phyloP scores from a whole-genome alignment of 768 basidiomycete genomes.

The Psilocybe cubensis region DNA sequence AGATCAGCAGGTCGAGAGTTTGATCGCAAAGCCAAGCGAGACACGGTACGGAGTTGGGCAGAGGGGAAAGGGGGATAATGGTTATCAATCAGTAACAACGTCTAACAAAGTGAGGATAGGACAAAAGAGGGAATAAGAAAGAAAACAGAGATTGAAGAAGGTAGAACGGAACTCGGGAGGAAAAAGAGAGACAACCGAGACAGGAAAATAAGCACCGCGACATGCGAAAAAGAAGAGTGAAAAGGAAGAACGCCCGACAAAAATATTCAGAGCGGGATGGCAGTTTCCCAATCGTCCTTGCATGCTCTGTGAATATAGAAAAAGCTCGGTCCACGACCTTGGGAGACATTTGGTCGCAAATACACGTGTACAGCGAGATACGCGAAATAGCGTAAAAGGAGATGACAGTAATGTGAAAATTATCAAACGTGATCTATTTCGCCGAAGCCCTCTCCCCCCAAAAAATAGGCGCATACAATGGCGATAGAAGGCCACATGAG shows the following conservation, averaged over 20 bases:
- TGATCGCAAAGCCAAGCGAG: neutral
- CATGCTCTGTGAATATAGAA: neutral
- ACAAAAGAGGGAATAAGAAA: slow-evolving; percentile 9
- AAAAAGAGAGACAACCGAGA: slow-evolving; percentile 5
- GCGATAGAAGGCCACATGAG: slow-evolving; percentile 9
- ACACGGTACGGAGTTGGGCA: neutral
- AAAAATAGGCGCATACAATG: slow-evolving; percentile 6
- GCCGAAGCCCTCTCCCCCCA: slow-evolving; percentile 8
- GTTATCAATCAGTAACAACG: slow-evolving; percentile 11
- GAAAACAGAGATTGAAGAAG: slow-evolving; percentile 1
- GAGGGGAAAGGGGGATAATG: neutral
- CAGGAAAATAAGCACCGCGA: slow-evolving; percentile 15
- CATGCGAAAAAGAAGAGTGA: slow-evolving; percentile 17
- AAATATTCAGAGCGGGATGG: neutral
- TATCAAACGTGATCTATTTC: slow-evolving; percentile 11
- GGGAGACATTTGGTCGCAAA: slow-evolving; percentile 8
- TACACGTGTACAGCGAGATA: slow-evolving; percentile 13
- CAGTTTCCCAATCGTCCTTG: neutral
- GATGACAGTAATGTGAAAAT: slow-evolving; percentile 12
- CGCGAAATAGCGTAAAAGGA: neutral
- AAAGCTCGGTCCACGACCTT: neutral
- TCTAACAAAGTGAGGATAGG: slow-evolving; percentile 2
- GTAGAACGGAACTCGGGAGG: slow-evolving; percentile 10
- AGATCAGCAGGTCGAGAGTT: neutral
- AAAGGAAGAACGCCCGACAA: neutral